Conservation (phyloP, 306 rosid genomes). For the Vigna trinervia region DNA sequence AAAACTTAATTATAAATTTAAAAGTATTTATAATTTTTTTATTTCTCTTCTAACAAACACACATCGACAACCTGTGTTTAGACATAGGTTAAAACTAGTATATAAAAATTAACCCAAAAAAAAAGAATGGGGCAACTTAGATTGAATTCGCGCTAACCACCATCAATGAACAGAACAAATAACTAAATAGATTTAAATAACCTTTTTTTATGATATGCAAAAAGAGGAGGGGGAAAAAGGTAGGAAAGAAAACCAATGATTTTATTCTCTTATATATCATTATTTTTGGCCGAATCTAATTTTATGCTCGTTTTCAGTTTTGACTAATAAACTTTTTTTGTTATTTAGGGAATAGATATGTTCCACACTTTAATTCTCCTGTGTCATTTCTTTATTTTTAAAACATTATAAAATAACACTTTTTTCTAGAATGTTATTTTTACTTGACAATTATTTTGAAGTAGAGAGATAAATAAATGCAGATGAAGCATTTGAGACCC, state of each 20-base stretch:
- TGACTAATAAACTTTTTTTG: conserved; percentile 26
- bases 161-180: too few species aligned
- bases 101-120: too few species aligned
- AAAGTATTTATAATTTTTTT: too few species aligned
- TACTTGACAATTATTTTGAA: not conserved
- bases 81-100: too few species aligned
- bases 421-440: not conserved
- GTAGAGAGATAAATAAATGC: not conserved
- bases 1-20: too few species aligned
- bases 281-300: conserved; percentile 6
- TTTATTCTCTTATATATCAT: not conserved
- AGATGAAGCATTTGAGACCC: not conserved
- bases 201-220: not conserved
- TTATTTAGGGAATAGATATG: not conserved
- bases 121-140: too few species aligned
- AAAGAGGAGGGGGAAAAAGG: not conserved
- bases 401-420: not conserved
- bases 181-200: too few species aligned
- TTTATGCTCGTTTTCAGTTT: conserved; percentile 38
- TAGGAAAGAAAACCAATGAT: not conserved
- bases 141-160: too few species aligned
- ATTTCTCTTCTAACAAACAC: too few species aligned
- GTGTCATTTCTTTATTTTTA: not conserved
- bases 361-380: not conserved
- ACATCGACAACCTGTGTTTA: too few species aligned